These are phyloP conservation scores for Penicillium sp. DNA, from an alignment of 2,329 filamentous ascomycete genomes.

Conservation along the genomic window DNA sequence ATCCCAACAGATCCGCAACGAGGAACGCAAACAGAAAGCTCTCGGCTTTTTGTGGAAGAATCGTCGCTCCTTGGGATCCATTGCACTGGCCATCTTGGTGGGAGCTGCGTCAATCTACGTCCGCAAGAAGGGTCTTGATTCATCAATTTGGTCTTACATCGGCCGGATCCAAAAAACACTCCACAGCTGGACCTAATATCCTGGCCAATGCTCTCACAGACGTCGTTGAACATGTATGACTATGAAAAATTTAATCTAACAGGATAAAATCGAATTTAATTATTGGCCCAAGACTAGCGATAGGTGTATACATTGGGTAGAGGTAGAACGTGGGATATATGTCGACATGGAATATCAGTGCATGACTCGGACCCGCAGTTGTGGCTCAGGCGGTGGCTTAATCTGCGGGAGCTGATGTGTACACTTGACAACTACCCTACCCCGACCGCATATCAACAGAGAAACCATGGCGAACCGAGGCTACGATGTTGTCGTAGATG, in stretches of 20 bases:
- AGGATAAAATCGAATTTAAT: neutral
- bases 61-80: conserved; percentile 62
- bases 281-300: neutral
- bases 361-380: conserved; percentile 3
- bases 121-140: conserved; percentile 48
- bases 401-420: conserved; percentile 35
- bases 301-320: neutral
- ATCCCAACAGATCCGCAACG: conserved; percentile 67
- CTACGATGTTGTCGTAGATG: conserved; percentile 97
- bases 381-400: conserved; percentile 36
- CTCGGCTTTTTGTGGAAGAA: conserved; percentile 62
- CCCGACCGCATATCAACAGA: conserved; percentile 15
- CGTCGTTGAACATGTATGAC: conserved; percentile 8
- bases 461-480: conserved; percentile 74
- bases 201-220: neutral
- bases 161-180: conserved; percentile 28
- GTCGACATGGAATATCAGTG: neutral
- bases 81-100: conserved; percentile 66
- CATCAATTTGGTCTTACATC: conserved; percentile 35
- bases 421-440: conserved; percentile 30
- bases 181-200: conserved; percentile 15
- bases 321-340: neutral
- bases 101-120: conserved; percentile 70
- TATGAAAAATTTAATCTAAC: neutral
- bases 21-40: conserved; percentile 59